These are phyloP conservation scores for Plasmodium gonderi DNA, from an alignment of 169 alveolate genomes.

Conservation along the genomic window DNA sequence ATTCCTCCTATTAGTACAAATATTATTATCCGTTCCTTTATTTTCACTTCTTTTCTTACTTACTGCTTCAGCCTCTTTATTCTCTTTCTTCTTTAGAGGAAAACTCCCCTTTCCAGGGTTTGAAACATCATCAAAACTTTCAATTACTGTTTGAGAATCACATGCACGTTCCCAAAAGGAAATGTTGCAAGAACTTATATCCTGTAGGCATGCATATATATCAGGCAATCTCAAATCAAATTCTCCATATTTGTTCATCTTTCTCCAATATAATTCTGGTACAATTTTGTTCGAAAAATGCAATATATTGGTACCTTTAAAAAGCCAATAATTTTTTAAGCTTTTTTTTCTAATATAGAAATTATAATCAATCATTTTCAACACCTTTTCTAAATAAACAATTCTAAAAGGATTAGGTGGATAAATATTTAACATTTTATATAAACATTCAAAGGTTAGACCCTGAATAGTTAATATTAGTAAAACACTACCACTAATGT, in stretches of 20 bases:
- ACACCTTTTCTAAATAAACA: conserved; percentile 88
- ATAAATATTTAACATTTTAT: conserved; percentile 87
- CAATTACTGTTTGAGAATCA: conserved; percentile 57
- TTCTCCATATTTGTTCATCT: conserved; percentile 83
- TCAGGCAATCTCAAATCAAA: conserved; percentile 79
- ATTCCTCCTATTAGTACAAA: neutral
- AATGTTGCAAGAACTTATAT: conserved; percentile 66
- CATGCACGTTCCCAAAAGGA: conserved; percentile 48
- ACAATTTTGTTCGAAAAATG: conserved; percentile 81
- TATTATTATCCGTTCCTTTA: neutral
- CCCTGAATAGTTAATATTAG: conserved; percentile 92
- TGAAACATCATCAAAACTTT: conserved; percentile 42
- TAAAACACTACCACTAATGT: conserved; percentile 92
- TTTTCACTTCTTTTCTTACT: neutral
- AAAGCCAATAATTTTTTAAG: conserved; percentile 87
- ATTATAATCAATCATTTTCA: conserved; percentile 88
- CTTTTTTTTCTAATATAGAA: conserved; percentile 79
- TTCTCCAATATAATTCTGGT: conserved; percentile 83
- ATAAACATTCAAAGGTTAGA: conserved; percentile 89
- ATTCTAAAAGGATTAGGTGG: conserved; percentile 90
- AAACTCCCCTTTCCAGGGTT: neutral
- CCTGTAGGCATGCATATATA: conserved; percentile 73
- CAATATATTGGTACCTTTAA: conserved; percentile 86
- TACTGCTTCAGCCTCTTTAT: neutral
- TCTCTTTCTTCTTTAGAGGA: neutral